Conservation (phyloP, 169 alveolate species). For the Cryptosporidium sp. region DNA sequence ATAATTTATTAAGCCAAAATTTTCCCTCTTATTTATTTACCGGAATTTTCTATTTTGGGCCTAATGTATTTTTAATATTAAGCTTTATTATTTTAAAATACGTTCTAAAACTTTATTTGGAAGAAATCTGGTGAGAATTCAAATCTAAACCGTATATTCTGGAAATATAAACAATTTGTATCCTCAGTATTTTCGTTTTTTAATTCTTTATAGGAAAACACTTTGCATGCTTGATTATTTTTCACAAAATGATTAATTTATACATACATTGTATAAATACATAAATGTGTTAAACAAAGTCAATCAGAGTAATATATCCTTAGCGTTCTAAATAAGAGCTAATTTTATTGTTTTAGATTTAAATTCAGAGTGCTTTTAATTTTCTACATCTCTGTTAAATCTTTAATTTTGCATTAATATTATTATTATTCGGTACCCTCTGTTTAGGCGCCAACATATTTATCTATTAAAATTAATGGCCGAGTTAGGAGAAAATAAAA, state of each 20-base stretch:
- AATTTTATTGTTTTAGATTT: neutral
- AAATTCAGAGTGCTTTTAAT: neutral
- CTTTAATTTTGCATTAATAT: constrained; percentile 11
- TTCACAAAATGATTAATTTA: neutral
- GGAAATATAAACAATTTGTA: too few relatives aligned
- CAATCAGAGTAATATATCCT: neutral
- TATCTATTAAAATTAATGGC: constrained; percentile 2
- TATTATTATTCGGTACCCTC: neutral
- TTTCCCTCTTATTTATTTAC: constrained; percentile 8
- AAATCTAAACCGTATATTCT: neutral
- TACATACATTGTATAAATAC: too few relatives aligned
- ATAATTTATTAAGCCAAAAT: neutral
- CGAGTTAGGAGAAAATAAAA: constrained; percentile 6
- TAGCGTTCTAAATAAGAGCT: neutral
- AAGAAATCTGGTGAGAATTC: neutral
- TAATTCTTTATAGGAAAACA: neutral
- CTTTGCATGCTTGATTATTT: neutral
- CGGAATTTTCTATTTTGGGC: neutral
- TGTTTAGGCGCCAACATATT: neutral
- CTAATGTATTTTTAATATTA: too few relatives aligned
- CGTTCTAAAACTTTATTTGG: neutral
- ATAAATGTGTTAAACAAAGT: too few relatives aligned
- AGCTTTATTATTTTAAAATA: too few relatives aligned
- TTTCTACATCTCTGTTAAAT: neutral
- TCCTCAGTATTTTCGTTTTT: neutral